Conservation (phyloP, 441 rosid genomes). For the Brassica hybrid region DNA sequence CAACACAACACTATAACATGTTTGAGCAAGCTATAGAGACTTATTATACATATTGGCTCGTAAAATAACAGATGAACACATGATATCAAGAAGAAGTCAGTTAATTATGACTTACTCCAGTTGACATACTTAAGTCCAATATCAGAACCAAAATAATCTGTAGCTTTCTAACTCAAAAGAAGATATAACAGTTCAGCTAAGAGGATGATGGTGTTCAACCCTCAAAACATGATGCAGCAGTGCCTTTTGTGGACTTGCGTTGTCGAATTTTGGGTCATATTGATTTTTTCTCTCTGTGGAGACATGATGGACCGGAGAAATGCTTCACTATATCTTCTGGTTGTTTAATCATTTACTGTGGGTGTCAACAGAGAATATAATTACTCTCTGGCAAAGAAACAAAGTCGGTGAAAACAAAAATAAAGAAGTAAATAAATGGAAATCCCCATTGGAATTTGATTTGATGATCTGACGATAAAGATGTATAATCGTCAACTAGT, state of each 20-base stretch:
- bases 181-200: background rate
- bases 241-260: background rate
- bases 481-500: too few relatives aligned
- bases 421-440: background rate
- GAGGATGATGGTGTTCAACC: background rate
- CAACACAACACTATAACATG: background rate
- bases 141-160: background rate
- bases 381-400: background rate
- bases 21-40: background rate
- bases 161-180: background rate
- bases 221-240: too few relatives aligned
- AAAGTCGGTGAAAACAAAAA: background rate
- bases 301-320: too few relatives aligned
- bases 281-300: too few relatives aligned
- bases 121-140: background rate
- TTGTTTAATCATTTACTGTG: too few relatives aligned
- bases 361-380: too few relatives aligned
- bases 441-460: background rate
- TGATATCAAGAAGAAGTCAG: background rate
- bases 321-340: background rate
- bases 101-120: background rate
- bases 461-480: background rate
- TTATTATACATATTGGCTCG: background rate
- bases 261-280: background rate
- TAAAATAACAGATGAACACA: background rate